Percentiles rank a stretch among this genome's conserved stretches.
phyloP scores from a whole-genome alignment of 2,329 filamentous ascomycete genomes.

The Cercospora zeina region DNA sequence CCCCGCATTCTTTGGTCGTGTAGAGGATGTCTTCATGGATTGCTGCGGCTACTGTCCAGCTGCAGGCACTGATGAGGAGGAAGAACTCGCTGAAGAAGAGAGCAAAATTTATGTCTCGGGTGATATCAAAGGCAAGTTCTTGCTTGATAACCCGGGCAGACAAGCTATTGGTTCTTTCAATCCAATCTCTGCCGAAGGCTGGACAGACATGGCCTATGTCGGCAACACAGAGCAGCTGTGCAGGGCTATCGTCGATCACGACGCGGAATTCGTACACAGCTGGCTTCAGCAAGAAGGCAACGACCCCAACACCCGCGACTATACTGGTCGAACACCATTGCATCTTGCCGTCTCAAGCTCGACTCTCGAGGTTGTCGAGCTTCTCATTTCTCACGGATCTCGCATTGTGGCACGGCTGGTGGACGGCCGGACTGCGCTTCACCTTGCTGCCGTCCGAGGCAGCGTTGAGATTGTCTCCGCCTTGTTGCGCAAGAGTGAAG shows the following conservation, averaged over 20 bases:
- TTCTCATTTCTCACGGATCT: constrained; percentile 69
- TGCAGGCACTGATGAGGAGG: constrained; percentile 68
- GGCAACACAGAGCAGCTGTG: constrained; percentile 75
- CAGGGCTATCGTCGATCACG: constrained; percentile 74
- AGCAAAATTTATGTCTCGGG: constrained; percentile 75
- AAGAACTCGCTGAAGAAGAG: constrained; percentile 69
- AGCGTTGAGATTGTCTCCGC: constrained; percentile 67
- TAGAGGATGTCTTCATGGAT: constrained; percentile 72
- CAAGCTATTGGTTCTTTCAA: constrained; percentile 74
- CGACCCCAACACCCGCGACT: constrained; percentile 72
- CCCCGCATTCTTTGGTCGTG: constrained; percentile 78
- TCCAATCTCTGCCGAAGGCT: constrained; percentile 76
- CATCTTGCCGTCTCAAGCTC: constrained; percentile 73
- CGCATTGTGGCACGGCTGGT: constrained; percentile 72
- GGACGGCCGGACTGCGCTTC: constrained; percentile 79
- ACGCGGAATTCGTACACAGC: constrained; percentile 67
- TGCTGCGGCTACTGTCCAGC: constrained; percentile 79
- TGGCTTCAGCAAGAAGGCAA: constrained; percentile 68
- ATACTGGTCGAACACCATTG: constrained; percentile 75
- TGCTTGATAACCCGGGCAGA: constrained; percentile 78
- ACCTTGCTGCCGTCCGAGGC: constrained; percentile 73
- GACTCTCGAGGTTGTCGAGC: constrained; percentile 67
- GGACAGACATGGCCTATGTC: constrained; percentile 89
- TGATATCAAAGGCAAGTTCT: constrained; percentile 60
- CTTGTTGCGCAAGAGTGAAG: constrained; percentile 70